Percentiles rank a stretch among this genome's conserved stretches.
These are phyloP conservation scores for Cryptomeria japonica DNA, from an alignment of 75 land plant genomes.

Conservation along the genomic window DNA sequence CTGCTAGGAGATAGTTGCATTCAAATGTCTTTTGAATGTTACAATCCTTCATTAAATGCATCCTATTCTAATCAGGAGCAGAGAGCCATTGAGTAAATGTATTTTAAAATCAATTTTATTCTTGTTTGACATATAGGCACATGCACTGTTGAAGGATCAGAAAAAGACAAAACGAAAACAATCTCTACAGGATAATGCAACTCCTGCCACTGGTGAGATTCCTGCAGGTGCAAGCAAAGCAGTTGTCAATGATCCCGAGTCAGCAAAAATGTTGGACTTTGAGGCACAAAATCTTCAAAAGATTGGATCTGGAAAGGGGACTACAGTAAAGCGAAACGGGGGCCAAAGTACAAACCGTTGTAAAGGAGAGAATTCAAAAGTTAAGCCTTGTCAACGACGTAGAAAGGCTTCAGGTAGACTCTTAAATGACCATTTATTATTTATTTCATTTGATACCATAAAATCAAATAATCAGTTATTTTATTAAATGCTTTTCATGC, in stretches of 20 bases:
- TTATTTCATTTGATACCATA: background rate
- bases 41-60: background rate
- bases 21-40: background rate
- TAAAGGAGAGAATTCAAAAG: constrained; percentile 6
- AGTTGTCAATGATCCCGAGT: constrained; percentile 27
- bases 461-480: background rate
- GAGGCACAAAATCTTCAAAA: constrained; percentile 48
- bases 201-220: constrained; percentile 11
- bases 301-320: constrained; percentile 32
- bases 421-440: background rate
- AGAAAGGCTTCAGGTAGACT: constrained; percentile 16
- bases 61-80: background rate
- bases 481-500: background rate
- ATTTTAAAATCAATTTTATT: background rate
- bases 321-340: constrained; percentile 30
- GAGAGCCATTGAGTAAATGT: background rate
- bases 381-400: constrained; percentile 26
- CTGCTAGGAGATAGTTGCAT: background rate
- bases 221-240: constrained; percentile 28
- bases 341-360: background rate
- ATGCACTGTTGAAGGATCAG: constrained; percentile 76
- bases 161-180: constrained; percentile 49
- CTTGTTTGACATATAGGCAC: constrained; percentile 48
- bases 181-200: constrained; percentile 25
- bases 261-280: constrained; percentile 35